A percentile compares a stretch with the other conserved stretches of the same genome.
These are phyloP conservation scores for Candida gorgasii DNA, from an alignment of 805 yeast species.

Conservation along the genomic window DNA sequence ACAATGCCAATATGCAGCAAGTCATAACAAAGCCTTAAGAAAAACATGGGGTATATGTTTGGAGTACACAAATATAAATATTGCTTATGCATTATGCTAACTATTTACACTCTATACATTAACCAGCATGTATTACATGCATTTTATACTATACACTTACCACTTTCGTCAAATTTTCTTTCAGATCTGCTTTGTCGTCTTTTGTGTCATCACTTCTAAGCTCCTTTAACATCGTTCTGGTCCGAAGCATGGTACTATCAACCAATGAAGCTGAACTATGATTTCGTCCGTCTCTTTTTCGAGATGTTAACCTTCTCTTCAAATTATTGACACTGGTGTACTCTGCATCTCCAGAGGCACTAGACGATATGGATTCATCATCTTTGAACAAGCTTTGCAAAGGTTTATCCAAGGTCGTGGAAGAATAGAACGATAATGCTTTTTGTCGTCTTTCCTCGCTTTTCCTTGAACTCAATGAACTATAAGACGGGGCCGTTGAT, in stretches of 20 bases:
- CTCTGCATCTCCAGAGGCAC: slow-evolving; percentile 14
- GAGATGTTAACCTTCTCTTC: slow-evolving; percentile 38
- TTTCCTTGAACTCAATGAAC: slow-evolving; percentile 16
- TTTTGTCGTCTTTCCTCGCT: slow-evolving; percentile 27
- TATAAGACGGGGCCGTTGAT: slow-evolving; percentile 25
- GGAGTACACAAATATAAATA: too few species aligned
- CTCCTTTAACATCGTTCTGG: slow-evolving; percentile 41
- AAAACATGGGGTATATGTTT: too few species aligned
- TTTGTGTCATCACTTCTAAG: slow-evolving; percentile 19
- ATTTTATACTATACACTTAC: neutral
- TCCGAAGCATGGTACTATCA: slow-evolving; percentile 36
- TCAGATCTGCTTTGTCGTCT: neutral
- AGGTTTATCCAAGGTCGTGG: slow-evolving; percentile 23
- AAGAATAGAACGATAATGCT: slow-evolving; percentile 36
- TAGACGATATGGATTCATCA: slow-evolving; percentile 27
- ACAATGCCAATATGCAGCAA: too few species aligned
- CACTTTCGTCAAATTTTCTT: slow-evolving; percentile 1
- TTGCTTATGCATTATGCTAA: neutral
- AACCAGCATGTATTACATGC: too few species aligned
- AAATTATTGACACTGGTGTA: slow-evolving; percentile 42
- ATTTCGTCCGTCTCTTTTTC: slow-evolving; percentile 23
- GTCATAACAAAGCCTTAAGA: too few species aligned
- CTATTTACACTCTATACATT: slow-evolving; percentile 2
- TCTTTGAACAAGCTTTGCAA: slow-evolving; percentile 11
- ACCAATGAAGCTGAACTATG: slow-evolving; percentile 11